These are phyloP conservation scores for Plasmodium vivax DNA, from an alignment of 169 alveolate genomes.

Conservation along the genomic window DNA sequence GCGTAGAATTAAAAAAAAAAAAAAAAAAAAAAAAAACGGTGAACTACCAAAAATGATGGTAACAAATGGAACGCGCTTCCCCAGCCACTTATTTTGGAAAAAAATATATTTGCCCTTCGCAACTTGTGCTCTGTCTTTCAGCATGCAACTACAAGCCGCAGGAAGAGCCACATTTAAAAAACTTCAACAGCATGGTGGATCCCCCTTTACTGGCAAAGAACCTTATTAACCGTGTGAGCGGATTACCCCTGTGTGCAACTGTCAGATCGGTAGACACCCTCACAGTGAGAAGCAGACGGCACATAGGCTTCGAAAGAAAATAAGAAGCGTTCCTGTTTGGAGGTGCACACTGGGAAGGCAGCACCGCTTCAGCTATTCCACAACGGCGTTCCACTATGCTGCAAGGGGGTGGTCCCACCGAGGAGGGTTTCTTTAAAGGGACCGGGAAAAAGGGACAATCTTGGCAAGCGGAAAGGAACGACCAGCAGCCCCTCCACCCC, in stretches of 20 bases:
- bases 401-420: neutral
- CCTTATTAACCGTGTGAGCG: neutral
- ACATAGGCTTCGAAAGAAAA: neutral
- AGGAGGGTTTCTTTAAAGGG: neutral
- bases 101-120: neutral
- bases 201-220: neutral
- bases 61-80: neutral
- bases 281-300: neutral
- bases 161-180: neutral
- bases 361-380: neutral
- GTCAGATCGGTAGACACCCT: neutral
- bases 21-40: neutral
- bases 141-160: neutral
- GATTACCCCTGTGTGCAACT: neutral
- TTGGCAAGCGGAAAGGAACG: neutral
- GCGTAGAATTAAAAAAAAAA: neutral
- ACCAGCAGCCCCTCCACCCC: neutral
- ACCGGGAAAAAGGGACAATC: neutral
- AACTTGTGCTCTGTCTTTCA: neutral
- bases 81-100: neutral
- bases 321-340: neutral
- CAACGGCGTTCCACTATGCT: neutral
- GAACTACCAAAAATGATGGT: neutral
- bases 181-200: neutral
- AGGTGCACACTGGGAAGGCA: neutral